Percentiles rank a stretch among this genome's conserved stretches.
phyloP scores from a whole-genome alignment of 805 yeast genomes.

The Saccharomycopsis babjevae region DNA sequence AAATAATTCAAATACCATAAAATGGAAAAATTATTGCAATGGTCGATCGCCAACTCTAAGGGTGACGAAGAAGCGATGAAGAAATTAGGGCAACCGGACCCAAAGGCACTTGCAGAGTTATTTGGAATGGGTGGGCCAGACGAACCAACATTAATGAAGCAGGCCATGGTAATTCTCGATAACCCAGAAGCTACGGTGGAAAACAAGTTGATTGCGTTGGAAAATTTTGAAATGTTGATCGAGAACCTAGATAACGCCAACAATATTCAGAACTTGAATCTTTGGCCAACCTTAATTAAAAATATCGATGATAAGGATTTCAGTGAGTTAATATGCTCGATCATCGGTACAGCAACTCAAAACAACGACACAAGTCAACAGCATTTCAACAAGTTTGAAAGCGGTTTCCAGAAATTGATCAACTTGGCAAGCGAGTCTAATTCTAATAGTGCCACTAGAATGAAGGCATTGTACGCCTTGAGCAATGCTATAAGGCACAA shows the following conservation, averaged over 20 bases:
- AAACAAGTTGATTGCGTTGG: conserved; percentile 65
- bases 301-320: conserved; percentile 37
- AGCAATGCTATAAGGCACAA: conserved; percentile 67
- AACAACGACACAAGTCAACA: conserved; percentile 73
- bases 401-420: conserved; percentile 39
- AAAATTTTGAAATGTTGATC: conserved; percentile 85
- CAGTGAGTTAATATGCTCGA: conserved; percentile 52
- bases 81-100: conserved; percentile 63
- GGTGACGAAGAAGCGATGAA: conserved; percentile 60
- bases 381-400: conserved; percentile 44
- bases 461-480: conserved; percentile 71
- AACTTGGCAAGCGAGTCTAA: conserved; percentile 26
- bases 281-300: conserved; percentile 67
- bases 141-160: conserved; percentile 82
- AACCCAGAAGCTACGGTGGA: conserved; percentile 52
- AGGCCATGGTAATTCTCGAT: conserved; percentile 51
- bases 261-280: conserved; percentile 69
- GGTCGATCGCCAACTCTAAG: conserved; percentile 79
- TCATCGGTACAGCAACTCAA: conserved; percentile 86
- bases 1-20: neutral
- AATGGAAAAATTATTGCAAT: conserved; percentile 86
- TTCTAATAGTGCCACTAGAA: conserved; percentile 18
- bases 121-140: conserved; percentile 69
- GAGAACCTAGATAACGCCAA: conserved; percentile 94
- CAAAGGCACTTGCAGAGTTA: conserved; percentile 66